Evolutionary conservation across 805 yeast genomes (phyloP), one percentile per base, ranked within the genome.

Genomic region (Yamadazyma phyllophila): DNA sequence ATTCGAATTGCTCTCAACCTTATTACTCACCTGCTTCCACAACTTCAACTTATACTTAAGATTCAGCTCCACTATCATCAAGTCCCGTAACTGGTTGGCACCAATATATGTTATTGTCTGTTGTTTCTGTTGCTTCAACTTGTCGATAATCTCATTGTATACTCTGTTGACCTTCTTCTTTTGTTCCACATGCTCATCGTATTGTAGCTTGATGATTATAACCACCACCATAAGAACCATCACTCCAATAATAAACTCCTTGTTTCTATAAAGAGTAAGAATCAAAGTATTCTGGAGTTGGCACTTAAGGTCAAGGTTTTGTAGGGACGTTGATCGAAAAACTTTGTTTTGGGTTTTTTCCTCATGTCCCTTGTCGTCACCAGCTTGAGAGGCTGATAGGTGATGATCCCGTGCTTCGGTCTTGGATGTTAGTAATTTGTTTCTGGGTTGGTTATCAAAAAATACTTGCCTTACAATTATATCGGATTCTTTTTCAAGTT

Each of bases 381-480:
- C 20, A 41, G 40, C 8, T 47, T 29, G 31, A 51, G 51, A 26
- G 47, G 37, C 20, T 29, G 34, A 33, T 27, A 44, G 32, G 31
- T 4, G 16, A 44, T 29, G 10, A 44, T 39, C 33, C 48, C 49
- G 13, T 40, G 31, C 13, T 50, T 49, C 45, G 45, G 48, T 43
- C 61, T 57, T 51, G 11, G 40, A 6, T 10, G 67, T 64, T 65
- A 64, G 69, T 64, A 63, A 20, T 20, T 20, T 6, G 24, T 6
- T 20, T 20, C 24, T 43, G 9, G 24, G 4, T 37, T 55, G 62
- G 58, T 43, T 16, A 38, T 36, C 37, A 20, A 36, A 9, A 33
- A 13, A 37, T 76, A 82, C 88, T 77, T 82, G 87, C 87, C 94
- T 83, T 78, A 85, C 85, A 67, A 77, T 80, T 60, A 84, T 75